Base-by-base conservation (phyloP, 176 grass and related monocot genomes). In the Otatea glauca region DNA sequence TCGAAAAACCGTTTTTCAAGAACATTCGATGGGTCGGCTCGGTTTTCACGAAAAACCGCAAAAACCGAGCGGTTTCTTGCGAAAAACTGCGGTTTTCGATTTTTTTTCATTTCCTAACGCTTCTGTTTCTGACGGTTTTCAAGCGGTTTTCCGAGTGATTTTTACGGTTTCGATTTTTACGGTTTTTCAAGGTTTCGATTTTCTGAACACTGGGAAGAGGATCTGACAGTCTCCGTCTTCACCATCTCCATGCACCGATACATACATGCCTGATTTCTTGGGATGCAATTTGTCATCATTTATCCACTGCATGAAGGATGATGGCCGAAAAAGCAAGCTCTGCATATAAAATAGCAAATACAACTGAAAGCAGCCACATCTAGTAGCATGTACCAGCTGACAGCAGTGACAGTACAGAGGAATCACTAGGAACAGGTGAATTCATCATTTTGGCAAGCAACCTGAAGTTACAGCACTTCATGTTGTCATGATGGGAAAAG, bases 401-500 rank as follows among this genome's bases (percentile, higher is more conserved):
- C 49, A 16, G 48, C 17, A 55, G 51, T 3, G 25, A 34, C 41
- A 79, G 60, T 35, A 66, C 48, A 47, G 48, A 88, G 29, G 29
- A 29, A 29, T 79, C 87, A 35, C 64, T 53, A 56, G 70, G 43
- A 68, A 58, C 35, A 68, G 55, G 60, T 66, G 51, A 81, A 25
- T n/a, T 9, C 65, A 38, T 81, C 54, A 74, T 88, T 61, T 69
- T 56, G 11, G 29, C 39, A 65, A 58, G 81, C 84, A 81, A 51
- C 86, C 84, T 84, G 48, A 55, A 53, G 34, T 50, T 70, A 62
- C 41, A 85, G 9, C 12, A 20, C 55, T 3, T 82, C 12, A 75
- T 84, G 71, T 21, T 54, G 77, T 64, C 65, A 63, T 53, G 82
- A 70, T 80, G 76, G 53, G 77, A 5, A 85, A 81, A 38, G 76